These are phyloP conservation scores for Didymella sp. DNA, from an alignment of 2,329 filamentous ascomycete genomes.

Conservation along the genomic window DNA sequence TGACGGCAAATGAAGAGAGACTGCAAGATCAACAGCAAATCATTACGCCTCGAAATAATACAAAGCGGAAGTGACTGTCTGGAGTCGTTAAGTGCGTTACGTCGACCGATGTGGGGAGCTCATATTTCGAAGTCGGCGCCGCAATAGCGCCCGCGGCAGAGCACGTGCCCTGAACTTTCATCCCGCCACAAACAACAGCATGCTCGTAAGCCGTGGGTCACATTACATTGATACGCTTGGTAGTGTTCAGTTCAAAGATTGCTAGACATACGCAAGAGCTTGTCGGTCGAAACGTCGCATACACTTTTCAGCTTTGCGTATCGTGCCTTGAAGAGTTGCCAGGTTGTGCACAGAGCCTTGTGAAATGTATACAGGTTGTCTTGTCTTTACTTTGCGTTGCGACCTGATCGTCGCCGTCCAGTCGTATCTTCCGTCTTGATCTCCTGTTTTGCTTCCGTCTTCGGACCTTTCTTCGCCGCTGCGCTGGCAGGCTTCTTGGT, in stretches of 20 bases:
- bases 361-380: neutral
- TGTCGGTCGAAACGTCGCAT: no score
- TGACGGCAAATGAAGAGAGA: neutral
- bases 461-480: slow-evolving; percentile 23
- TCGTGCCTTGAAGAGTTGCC: neutral
- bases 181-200: neutral
- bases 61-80: slow-evolving; percentile 14
- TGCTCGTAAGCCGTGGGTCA: no score
- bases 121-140: slow-evolving; percentile 40
- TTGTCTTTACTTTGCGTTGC: slow-evolving; percentile 23
- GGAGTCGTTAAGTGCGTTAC: slow-evolving; percentile 25
- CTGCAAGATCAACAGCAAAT: slow-evolving; percentile 13
- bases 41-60: slow-evolving; percentile 11
- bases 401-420: slow-evolving; percentile 35
- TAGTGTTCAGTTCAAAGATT: no score
- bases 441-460: slow-evolving; percentile 3
- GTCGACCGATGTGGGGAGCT: slow-evolving; percentile 43
- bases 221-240: no score
- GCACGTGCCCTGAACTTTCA: slow-evolving; percentile 29
- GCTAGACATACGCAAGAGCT: no score
- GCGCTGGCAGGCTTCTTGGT: slow-evolving; percentile 26
- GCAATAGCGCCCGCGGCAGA: slow-evolving; percentile 30
- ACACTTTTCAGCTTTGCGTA: no score
- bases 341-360: neutral
- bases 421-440: slow-evolving; percentile 25